A percentile compares a stretch with the other conserved stretches of the same genome.
Evolutionary conservation across 345 rosid genomes (phyloP).

Genomic region (Erysimum cheiranthoides): DNA sequence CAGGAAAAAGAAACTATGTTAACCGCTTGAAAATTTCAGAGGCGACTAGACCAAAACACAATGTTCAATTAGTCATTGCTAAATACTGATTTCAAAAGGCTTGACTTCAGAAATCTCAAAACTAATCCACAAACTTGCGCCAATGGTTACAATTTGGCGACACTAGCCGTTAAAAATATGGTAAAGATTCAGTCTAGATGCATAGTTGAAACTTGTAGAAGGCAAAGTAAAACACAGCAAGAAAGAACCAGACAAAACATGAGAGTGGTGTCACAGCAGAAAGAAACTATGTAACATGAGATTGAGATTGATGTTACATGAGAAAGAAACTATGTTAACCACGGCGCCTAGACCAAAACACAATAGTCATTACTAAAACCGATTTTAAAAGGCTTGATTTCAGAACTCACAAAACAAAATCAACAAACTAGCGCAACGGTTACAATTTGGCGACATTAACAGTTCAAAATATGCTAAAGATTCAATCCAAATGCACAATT

Average conservation of each 20-base stretch:
- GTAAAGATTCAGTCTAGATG: too few species aligned
- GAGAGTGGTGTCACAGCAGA: too few species aligned
- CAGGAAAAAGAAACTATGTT: neutral
- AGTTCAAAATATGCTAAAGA: too few species aligned
- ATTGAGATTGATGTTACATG: neutral
- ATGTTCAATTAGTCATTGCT: neutral
- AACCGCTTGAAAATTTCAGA: neutral
- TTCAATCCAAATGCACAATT: neutral
- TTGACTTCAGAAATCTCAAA: too few species aligned
- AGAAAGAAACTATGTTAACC: neutral
- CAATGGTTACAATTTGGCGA: too few species aligned
- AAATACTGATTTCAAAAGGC: neutral
- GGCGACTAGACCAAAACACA: neutral
- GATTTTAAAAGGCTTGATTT: constrained; percentile 4
- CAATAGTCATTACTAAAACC: neutral
- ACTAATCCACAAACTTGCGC: too few species aligned
- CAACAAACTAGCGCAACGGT: neutral
- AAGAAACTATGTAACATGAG: neutral
- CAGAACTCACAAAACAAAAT: neutral
- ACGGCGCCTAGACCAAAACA: neutral
- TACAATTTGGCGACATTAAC: neutral
- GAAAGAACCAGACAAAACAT: too few species aligned
- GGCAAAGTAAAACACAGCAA: too few species aligned
- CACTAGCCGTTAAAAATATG: too few species aligned
- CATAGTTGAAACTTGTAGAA: too few species aligned